These are phyloP conservation scores for Pichia sp. DNA, from an alignment of 1,139 yeast species.

Conservation along the genomic window DNA sequence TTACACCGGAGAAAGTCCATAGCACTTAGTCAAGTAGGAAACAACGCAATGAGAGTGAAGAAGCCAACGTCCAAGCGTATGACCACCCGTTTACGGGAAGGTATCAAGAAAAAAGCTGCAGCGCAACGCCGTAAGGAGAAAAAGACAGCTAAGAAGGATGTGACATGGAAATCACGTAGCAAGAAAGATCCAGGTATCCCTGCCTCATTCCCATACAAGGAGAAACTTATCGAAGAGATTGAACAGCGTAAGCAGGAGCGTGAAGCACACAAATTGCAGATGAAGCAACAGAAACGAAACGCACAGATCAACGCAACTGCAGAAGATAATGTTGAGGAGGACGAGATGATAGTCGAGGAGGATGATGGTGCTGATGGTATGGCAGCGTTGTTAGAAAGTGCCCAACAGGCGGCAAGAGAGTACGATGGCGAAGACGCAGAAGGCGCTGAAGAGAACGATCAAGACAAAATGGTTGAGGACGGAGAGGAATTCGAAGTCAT, in stretches of 20 bases:
- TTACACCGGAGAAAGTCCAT: neutral
- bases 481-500: constrained; percentile 40
- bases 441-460: constrained; percentile 25
- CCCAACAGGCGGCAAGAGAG: constrained; percentile 76
- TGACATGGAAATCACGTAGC: constrained; percentile 83
- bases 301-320: constrained; percentile 39
- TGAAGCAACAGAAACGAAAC: constrained; percentile 31
- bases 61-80: constrained; percentile 80
- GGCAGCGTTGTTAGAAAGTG: constrained; percentile 84
- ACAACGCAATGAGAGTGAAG: constrained; percentile 38
- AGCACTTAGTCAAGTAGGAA: neutral
- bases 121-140: constrained; percentile 86
- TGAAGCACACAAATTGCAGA: constrained; percentile 52
- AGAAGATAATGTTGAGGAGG: constrained; percentile 20
- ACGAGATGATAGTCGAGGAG: constrained; percentile 26
- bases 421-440: constrained; percentile 53
- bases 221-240: constrained; percentile 71
- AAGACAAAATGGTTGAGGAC: constrained; percentile 22
- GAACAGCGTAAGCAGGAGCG: constrained; percentile 66
- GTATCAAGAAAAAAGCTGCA: constrained; percentile 90
- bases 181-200: constrained; percentile 95
- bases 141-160: constrained; percentile 79
- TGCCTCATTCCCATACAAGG: constrained; percentile 89
- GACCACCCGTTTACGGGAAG: constrained; percentile 91
- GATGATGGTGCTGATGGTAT: constrained; percentile 52